phyloP scores from a whole-genome alignment of 2,329 filamentous ascomycete genomes.

The Colletotrichum neosansevieriae region DNA sequence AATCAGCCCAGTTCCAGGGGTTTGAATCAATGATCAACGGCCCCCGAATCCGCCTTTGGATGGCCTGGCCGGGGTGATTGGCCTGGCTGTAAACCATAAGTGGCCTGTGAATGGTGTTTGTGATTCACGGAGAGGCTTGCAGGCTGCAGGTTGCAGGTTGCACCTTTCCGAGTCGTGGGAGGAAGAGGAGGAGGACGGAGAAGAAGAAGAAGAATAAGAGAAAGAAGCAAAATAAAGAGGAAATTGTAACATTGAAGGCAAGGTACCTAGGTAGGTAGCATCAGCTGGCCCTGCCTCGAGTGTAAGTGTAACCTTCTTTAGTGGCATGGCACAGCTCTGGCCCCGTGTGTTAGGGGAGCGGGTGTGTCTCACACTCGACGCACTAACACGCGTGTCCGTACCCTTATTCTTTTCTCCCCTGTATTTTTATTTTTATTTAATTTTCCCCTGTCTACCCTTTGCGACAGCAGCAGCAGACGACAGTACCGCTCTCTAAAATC shows the following conservation, averaged over 20 bases:
- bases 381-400: conserved; percentile 21
- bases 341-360: conserved; percentile 11
- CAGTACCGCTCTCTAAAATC: conserved; percentile 7
- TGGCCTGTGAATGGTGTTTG: conserved; percentile 1
- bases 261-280: too few species aligned
- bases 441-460: not conserved
- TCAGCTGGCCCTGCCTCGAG: too few species aligned
- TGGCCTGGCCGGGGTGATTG: not conserved
- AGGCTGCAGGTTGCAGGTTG: conserved; percentile 7
- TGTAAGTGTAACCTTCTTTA: too few species aligned
- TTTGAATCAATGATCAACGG: conserved; percentile 30
- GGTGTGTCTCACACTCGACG: not conserved
- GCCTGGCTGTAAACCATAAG: not conserved
- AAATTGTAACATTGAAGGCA: too few species aligned
- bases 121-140: conserved; percentile 22
- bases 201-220: not conserved
- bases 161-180: not conserved
- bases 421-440: not conserved
- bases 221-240: not conserved
- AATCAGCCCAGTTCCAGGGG: conserved; percentile 23
- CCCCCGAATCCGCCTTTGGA: conserved; percentile 15
- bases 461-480: not conserved
- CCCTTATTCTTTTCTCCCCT: not conserved
- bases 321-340: too few species aligned
- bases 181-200: not conserved